Evolutionary conservation across 2,329 filamentous ascomycete genomes (phyloP).

Genomic region (Ceratocystis colombiana): DNA sequence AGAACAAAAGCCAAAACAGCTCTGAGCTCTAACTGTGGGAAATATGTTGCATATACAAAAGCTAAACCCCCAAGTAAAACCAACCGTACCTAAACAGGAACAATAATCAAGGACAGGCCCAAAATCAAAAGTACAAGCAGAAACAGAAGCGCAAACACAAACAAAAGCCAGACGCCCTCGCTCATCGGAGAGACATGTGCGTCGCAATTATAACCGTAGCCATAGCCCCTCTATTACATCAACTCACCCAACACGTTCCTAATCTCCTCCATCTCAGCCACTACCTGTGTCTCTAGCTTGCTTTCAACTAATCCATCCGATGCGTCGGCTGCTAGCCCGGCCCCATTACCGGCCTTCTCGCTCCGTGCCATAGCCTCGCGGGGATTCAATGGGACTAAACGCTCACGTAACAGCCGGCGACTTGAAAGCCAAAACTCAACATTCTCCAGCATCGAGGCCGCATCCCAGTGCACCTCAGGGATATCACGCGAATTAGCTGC

Average conservation of each 20-base stretch:
- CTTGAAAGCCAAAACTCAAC: slow-evolving; percentile 71
- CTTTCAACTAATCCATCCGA: slow-evolving; percentile 40
- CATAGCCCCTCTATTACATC: slow-evolving; percentile 32
- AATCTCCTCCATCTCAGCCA: slow-evolving; percentile 55
- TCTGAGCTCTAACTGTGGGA: not conserved
- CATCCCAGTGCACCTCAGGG: slow-evolving; percentile 65
- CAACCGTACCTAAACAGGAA: not conserved
- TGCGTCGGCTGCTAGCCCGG: slow-evolving; percentile 27
- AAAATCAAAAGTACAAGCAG: not conserved
- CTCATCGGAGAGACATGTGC: not conserved
- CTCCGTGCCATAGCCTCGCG: slow-evolving; percentile 57
- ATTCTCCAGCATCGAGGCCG: slow-evolving; percentile 61
- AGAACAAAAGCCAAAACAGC: not conserved
- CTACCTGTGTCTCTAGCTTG: slow-evolving; percentile 63
- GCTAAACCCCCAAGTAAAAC: not conserved
- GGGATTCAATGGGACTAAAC: slow-evolving; percentile 61
- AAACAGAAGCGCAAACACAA: not conserved
- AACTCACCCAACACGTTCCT: slow-evolving; percentile 46
- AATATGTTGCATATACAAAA: slow-evolving; percentile 12
- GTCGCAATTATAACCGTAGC: too few species aligned
- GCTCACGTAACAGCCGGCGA: slow-evolving; percentile 57
- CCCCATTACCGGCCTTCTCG: slow-evolving; percentile 30
- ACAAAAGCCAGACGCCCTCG: slow-evolving; percentile 4
- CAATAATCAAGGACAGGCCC: not conserved
- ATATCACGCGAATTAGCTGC: slow-evolving; percentile 58